phyloP scores from a whole-genome alignment of 2,329 filamentous ascomycete species.

The Cercospora sp. region DNA sequence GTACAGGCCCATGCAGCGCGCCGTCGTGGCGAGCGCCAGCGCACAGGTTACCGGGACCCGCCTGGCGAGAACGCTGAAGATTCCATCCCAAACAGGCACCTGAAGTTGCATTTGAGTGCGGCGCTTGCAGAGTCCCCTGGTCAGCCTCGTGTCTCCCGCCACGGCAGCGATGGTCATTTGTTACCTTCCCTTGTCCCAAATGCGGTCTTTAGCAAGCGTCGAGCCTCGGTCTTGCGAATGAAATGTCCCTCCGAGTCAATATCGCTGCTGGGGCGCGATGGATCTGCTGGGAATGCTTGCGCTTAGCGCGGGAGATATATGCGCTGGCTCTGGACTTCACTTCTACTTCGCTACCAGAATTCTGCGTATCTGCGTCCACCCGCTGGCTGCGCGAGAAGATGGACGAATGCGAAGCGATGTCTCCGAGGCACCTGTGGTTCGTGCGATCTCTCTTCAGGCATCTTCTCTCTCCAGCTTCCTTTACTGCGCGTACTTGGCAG shows the following conservation, averaged over 20 bases:
- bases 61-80: not conserved
- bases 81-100: not conserved
- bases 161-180: slow-evolving; percentile 5
- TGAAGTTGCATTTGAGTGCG: slow-evolving; percentile 7
- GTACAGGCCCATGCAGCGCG: slow-evolving; percentile 3
- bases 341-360: not conserved
- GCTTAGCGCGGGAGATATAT: not conserved
- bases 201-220: slow-evolving; percentile 7
- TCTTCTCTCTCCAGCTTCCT: not conserved
- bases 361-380: not conserved
- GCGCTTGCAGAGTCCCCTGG: slow-evolving; percentile 6
- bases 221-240: slow-evolving; percentile 7
- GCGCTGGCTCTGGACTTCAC: not conserved
- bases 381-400: not conserved
- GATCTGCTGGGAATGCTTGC: slow-evolving; percentile 8
- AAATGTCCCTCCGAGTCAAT: not conserved
- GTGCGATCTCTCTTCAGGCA: not conserved
- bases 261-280: not conserved
- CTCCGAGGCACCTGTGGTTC: not conserved
- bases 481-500: not conserved
- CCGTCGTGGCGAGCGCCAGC: slow-evolving; percentile 9
- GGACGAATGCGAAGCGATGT: not conserved
- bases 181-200: slow-evolving; percentile 8
- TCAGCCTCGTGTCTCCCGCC: not conserved
- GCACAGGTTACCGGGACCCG: slow-evolving; percentile 3